Percentiles rank a stretch among this genome's conserved stretches.
Conservation (phyloP, 2,329 filamentous ascomycete genomes). For the Fusarium stilboides region DNA sequence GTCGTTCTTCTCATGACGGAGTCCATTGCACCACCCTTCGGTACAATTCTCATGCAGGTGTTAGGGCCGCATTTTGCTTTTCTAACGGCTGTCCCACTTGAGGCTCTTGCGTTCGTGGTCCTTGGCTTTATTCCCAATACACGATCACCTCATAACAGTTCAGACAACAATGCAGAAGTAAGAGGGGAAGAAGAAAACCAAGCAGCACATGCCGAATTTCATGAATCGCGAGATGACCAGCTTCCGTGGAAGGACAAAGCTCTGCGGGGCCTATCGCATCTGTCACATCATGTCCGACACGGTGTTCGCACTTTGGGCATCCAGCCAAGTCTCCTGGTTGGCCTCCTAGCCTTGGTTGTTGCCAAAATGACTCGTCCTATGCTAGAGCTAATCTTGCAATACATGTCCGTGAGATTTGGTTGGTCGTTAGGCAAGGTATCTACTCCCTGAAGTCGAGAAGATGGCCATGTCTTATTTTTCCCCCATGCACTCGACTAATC, state of each 20-base stretch:
- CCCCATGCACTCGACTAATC: not conserved
- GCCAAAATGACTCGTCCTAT: constrained; percentile 9
- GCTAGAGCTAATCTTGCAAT: constrained; percentile 8
- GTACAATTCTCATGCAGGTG: not conserved
- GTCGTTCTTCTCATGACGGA: constrained; percentile 5
- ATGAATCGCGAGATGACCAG: not conserved
- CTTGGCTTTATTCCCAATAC: constrained; percentile 2
- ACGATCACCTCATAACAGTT: not conserved
- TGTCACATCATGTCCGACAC: not conserved
- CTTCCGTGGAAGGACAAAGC: rapidly evolving
- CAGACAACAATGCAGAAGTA: not conserved
- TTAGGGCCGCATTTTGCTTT: constrained; percentile 13
- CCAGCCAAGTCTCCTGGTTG: not conserved
- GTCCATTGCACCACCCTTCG: constrained; percentile 5
- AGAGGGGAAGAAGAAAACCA: not conserved
- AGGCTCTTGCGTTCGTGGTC: constrained; percentile 6
- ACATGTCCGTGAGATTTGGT: constrained; percentile 15
- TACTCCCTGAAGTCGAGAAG: too few relatives aligned
- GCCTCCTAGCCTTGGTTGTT: not conserved
- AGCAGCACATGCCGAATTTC: not conserved
- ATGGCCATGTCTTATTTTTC: not conserved
- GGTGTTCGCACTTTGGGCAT: not conserved
- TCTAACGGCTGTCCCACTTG: not conserved
- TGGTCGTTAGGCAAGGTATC: not conserved
- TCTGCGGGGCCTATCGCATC: not conserved